Percentiles rank a stretch among this genome's conserved stretches.
These are phyloP conservation scores for Saccharomycopsis babjevae DNA, from an alignment of 805 yeast genomes.

Conservation along the genomic window DNA sequence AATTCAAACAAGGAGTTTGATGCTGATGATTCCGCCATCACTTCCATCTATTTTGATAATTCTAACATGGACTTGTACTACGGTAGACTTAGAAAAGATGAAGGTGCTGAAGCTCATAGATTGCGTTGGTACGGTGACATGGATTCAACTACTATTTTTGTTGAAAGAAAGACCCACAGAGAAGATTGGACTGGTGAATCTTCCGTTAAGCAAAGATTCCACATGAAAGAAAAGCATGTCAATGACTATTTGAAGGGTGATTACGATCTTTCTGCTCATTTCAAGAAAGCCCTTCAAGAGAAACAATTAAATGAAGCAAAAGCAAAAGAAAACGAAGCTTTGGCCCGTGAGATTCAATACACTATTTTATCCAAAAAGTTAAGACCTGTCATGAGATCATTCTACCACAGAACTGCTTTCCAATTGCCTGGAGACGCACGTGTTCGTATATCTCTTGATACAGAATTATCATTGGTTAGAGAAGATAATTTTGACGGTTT, in stretches of 20 bases:
- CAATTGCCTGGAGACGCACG: slow-evolving; percentile 99
- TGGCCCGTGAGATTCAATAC: slow-evolving; percentile 90
- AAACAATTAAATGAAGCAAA: slow-evolving; percentile 83
- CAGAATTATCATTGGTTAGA: slow-evolving; percentile 94
- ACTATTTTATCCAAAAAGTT: slow-evolving; percentile 71
- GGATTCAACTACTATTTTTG: slow-evolving; percentile 84
- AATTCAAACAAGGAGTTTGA: slow-evolving; percentile 95
- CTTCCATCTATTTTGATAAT: slow-evolving; percentile 94
- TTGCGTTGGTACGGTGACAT: slow-evolving; percentile 99
- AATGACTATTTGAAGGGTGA: slow-evolving; percentile 77
- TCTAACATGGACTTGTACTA: slow-evolving; percentile 80
- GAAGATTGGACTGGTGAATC: slow-evolving; percentile 99
- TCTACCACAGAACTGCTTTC: slow-evolving; percentile 96
- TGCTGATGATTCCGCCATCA: slow-evolving; percentile 88
- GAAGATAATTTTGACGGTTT: slow-evolving; percentile 94
- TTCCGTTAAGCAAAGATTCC: slow-evolving; percentile 96
- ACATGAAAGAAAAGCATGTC: slow-evolving; percentile 82
- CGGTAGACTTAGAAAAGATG: slow-evolving; percentile 90
- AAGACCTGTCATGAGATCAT: slow-evolving; percentile 92
- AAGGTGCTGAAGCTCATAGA: slow-evolving; percentile 98
- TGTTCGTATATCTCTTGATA: slow-evolving; percentile 95
- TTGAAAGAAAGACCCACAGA: slow-evolving; percentile 95
- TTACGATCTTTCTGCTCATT: slow-evolving; percentile 79
- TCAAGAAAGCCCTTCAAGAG: slow-evolving; percentile 86
- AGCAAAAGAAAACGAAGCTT: slow-evolving; percentile 82